Percentiles rank a stretch among this genome's conserved stretches.
phyloP scores from a whole-genome alignment of 2,329 filamentous ascomycete genomes.

The Pseudophaeomoniella oleicola region DNA sequence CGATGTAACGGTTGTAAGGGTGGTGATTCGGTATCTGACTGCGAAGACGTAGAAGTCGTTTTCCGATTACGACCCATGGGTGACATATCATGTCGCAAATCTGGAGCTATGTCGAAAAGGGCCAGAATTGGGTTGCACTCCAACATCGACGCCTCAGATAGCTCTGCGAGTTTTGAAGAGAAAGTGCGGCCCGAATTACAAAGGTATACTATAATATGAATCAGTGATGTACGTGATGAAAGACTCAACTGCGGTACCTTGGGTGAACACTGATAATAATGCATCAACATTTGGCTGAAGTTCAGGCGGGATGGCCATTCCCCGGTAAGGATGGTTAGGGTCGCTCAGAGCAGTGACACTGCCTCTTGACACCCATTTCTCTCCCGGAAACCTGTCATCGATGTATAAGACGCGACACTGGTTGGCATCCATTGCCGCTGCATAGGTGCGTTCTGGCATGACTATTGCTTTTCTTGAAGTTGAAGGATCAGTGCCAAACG shows the following conservation, averaged over 20 bases:
- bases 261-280: conserved; percentile 35
- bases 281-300: conserved; percentile 33
- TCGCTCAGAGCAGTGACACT: conserved; percentile 8
- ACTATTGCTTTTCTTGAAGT: conserved; percentile 8
- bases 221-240: background rate
- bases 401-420: conserved; percentile 31
- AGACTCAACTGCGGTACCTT: conserved; percentile 25
- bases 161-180: conserved; percentile 35
- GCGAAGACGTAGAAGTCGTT: background rate
- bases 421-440: conserved; percentile 21
- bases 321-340: background rate
- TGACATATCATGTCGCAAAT: conserved; percentile 17
- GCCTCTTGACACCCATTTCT: conserved; percentile 26
- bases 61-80: background rate
- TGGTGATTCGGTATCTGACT: conserved; percentile 8
- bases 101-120: conserved; percentile 36
- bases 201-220: conserved; percentile 31
- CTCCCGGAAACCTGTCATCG: conserved; percentile 27
- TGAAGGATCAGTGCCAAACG: too few species aligned
- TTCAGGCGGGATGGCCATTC: conserved; percentile 19
- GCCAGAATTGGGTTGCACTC: conserved; percentile 40
- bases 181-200: conserved; percentile 39
- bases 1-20: conserved; percentile 13
- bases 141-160: conserved; percentile 22
- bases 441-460: conserved; percentile 1